These are phyloP conservation scores for Stagonosporopsis vannaccii DNA, from an alignment of 2,329 filamentous ascomycete genomes.

Conservation along the genomic window DNA sequence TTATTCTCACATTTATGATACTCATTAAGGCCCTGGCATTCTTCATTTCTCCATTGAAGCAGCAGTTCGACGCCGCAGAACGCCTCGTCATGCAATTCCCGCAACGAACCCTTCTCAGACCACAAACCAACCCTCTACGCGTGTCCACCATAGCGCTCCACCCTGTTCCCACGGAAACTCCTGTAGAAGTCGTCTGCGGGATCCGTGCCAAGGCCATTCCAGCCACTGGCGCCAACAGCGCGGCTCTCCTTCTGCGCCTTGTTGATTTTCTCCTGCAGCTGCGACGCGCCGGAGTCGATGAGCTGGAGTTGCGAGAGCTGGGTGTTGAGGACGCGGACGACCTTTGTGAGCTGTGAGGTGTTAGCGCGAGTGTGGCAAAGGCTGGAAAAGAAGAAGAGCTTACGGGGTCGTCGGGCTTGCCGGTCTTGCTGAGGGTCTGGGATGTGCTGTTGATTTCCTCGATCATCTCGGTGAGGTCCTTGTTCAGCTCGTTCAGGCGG, in stretches of 20 bases:
- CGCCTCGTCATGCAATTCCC: conserved; percentile 10
- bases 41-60: neutral
- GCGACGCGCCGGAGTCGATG: conserved; percentile 85
- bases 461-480: conserved; percentile 93
- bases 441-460: conserved; percentile 96
- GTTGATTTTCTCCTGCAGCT: conserved; percentile 81
- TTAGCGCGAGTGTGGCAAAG: neutral
- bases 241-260: conserved; percentile 82
- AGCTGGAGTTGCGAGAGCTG: conserved; percentile 91
- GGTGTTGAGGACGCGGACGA: conserved; percentile 92
- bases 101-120: neutral
- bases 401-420: conserved; percentile 66
- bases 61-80: conserved; percentile 7
- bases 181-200: conserved; percentile 89
- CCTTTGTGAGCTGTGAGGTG: conserved; percentile 77
- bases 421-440: conserved; percentile 86
- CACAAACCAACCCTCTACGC: conserved; percentile 2
- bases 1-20: neutral
- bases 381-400: neutral
- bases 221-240: conserved; percentile 59
- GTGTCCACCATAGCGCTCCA: conserved; percentile 43
- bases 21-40: neutral
- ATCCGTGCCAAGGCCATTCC: conserved; percentile 66
- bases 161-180: conserved; percentile 74
- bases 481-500: conserved; percentile 90